Evolutionary conservation across 306 rosid genomes (phyloP), one percentile per base, ranked within the genome.

Genomic region (Medicago lupulina): DNA sequence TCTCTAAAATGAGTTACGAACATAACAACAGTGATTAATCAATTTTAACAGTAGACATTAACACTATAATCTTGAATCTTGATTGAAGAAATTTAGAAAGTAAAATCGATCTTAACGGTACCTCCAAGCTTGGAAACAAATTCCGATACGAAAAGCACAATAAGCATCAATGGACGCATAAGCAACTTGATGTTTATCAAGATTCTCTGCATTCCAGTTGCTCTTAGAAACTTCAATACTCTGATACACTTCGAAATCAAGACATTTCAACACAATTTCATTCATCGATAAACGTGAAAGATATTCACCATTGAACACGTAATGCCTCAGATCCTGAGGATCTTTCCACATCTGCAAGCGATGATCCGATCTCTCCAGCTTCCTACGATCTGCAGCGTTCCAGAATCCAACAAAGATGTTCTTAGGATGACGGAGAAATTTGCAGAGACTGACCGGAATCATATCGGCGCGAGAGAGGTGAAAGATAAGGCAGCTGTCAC

Each of bases 141-240:
- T 84, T 5, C 82, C 91, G 4, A 85, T 75, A 23, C 10, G 31
- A 63, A 85, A 87, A 0, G 87, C 86, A 40, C 81, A 81, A 15
- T 66, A 62, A 58, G 91, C 86, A 7, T 85, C 89, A 1, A 79
- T 39, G 43, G 78, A 16, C 0, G 81, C 87, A 17, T 83, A 82
- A 74, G 38, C 34, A 12, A 87, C 70, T 79, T 87, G 91, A 15
- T 72, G 71, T 0, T 10, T 3, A 7, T 81, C 60, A 4, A 87
- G 78, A 47, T 1, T 0, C 3, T 13, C 40, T 1, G 1, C 3
- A 36, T 44, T 58, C 87, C 84, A 87, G 14, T 72, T 3, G 60
- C 88, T 83, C 71, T 10, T 68, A 15, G 74, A 11, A 16, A 87
- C 44, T 6, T 34, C 18, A 8, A 12, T 9, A 1, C 80, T 76